phyloP scores from a whole-genome alignment of 208 protist species.

The Trypanosomatidae sp. region DNA sequence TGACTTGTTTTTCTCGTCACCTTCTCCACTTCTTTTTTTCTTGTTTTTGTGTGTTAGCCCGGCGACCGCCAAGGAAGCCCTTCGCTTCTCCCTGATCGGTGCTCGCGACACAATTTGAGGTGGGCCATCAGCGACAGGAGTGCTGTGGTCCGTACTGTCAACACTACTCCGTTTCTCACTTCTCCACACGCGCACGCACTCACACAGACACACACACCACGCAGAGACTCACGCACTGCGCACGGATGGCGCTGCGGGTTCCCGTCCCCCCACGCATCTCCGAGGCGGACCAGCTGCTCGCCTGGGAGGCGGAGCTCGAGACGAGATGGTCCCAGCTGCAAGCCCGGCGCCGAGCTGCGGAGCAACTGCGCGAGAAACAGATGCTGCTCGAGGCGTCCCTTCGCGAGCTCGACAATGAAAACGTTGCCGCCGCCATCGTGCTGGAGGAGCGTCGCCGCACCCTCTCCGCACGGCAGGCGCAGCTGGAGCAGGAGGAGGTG shows the following conservation, averaged over 20 bases:
- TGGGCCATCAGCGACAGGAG: too few species aligned
- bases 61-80: too few species aligned
- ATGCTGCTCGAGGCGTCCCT: constrained; percentile 41
- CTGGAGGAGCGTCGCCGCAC: constrained; percentile 15
- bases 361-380: background rate
- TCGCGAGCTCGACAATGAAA: constrained; percentile 39
- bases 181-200: too few species aligned
- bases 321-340: constrained; percentile 16
- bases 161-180: too few species aligned
- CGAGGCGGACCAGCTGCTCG: constrained; percentile 14
- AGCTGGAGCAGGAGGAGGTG: constrained; percentile 17
- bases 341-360: background rate
- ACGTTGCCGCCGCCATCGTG: constrained; percentile 18
- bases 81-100: too few species aligned
- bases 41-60: too few species aligned
- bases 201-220: too few species aligned
- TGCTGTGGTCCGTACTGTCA: too few species aligned
- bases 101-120: too few species aligned
- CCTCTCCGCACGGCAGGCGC: constrained; percentile 24
- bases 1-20: too few species aligned
- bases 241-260: constrained; percentile 7
- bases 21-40: too few species aligned
- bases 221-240: too few species aligned
- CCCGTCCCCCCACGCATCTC: constrained; percentile 3
- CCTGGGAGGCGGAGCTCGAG: constrained; percentile 13